Evolutionary conservation across 495 filamentous ascomycete genomes (phyloP), one percentile per base, ranked within the genome.

Genomic region (Penicillium antarcticum): DNA sequence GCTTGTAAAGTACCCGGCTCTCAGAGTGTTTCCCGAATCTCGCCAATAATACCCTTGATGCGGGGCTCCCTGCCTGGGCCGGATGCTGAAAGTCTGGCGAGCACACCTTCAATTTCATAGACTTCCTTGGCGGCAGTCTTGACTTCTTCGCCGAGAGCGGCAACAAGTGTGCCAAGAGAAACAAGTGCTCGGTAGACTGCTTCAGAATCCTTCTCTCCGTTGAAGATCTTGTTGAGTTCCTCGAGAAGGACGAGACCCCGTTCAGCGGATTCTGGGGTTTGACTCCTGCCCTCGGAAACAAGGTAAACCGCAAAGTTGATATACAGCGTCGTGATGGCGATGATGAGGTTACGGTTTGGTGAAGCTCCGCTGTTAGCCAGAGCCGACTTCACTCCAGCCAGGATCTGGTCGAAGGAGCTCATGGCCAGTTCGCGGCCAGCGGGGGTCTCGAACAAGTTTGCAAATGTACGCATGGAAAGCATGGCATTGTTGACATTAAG

Each of bases 401-500:
- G 60, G 26, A 85, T 74, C 37, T 72, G 68, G 50, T 86, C 82
- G 44, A 88, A 88, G 29, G 77, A 69, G 13, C 67, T 65, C 4
- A 80, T 70, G 1, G 80, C 80, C 1, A 92, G 70, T 14, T 75
- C 65, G 10, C 88, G 82, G 29, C 94, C 94, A 48, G 83, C 72
- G 3, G 78, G 64, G 0, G 87, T 90, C 48, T 83, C 81, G 68
- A 97, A 97, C 6, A 97, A 72, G 51, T 99, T 99, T n/a, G 81
- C 85, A 41, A 96, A 79, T 12, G 85, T 79, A 10, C 95, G 90
- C 36, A 88, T 72, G 0, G 87, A 80, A 68, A 97, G 83, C 88
- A 97, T 96, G 26, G 85, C 80, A 60, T 88, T 88, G 63, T 97
- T 96, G 11, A 81, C 72, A 12, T 74, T 71, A 8, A 79, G 67